Evolutionary conservation across 2,329 filamentous ascomycete species (phyloP).

Genomic region (Aspergillus chevalieri): DNA sequence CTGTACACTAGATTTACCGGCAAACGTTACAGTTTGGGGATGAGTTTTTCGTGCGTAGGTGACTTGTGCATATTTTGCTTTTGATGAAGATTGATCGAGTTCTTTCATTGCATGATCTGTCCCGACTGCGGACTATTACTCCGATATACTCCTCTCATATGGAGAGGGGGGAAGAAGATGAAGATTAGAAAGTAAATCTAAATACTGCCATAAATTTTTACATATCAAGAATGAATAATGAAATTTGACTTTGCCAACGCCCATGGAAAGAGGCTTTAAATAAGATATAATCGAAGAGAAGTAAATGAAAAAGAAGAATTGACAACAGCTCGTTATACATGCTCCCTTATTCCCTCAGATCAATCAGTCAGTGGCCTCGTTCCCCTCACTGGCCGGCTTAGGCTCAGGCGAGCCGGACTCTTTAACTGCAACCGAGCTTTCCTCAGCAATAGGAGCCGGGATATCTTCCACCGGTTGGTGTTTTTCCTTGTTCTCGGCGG

Average conservation of each 20-base stretch:
- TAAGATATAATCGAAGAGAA: not conserved
- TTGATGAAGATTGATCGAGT: conserved; percentile 24
- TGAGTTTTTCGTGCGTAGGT: conserved; percentile 18
- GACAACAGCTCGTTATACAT: conserved; percentile 16
- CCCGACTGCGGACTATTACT: not conserved
- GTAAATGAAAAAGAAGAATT: conserved; percentile 8
- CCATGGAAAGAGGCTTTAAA: not conserved
- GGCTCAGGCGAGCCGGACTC: conserved; percentile 32
- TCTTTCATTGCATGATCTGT: conserved; percentile 17
- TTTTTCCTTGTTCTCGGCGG: conserved; percentile 37
- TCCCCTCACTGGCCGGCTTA: conserved; percentile 43
- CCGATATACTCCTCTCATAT: not conserved
- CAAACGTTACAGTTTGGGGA: conserved; percentile 18
- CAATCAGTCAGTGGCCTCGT: conserved; percentile 38
- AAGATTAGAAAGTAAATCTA: not conserved
- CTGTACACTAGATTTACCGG: conserved; percentile 30
- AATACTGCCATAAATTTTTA: conserved; percentile 7
- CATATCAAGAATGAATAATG: not conserved
- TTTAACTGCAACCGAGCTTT: conserved; percentile 29
- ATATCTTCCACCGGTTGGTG: conserved; percentile 29
- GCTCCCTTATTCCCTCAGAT: conserved; percentile 7
- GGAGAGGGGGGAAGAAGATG: not conserved
- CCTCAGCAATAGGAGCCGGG: conserved; percentile 36
- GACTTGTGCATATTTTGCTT: conserved; percentile 29
- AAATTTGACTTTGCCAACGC: not conserved